phyloP scores from a whole-genome alignment of 345 rosid species.

The Odontarrhena argentea region DNA sequence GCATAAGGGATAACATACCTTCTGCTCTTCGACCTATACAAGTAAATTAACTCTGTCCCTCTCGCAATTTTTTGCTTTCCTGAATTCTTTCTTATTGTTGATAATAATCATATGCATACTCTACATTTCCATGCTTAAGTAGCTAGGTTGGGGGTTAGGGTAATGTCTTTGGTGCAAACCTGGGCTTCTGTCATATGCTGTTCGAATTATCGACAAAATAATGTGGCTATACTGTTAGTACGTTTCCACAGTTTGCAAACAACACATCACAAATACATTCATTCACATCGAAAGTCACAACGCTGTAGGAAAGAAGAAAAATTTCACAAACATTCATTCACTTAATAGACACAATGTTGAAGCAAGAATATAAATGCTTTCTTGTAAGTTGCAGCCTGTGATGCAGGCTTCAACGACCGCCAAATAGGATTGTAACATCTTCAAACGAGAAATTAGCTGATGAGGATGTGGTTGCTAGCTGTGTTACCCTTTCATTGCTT shows the following conservation, averaged over 20 bases:
- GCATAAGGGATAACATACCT: background rate
- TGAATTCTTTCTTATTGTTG: background rate
- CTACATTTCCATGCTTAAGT: background rate
- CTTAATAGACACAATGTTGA: too few relatives aligned
- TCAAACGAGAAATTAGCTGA: conserved; percentile 35
- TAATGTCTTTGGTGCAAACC: background rate
- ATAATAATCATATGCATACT: background rate
- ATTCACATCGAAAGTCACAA: conserved; percentile 2
- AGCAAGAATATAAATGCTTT: background rate
- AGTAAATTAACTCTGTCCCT: conserved; percentile 12
- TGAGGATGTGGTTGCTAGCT: conserved; percentile 13
- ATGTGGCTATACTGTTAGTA: background rate
- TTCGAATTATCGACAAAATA: background rate
- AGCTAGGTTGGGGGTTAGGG: background rate
- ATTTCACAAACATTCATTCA: too few relatives aligned
- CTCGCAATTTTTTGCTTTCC: background rate
- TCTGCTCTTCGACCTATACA: conserved; percentile 12
- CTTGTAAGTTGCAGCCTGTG: conserved; percentile 3
- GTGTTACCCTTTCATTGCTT: conserved; percentile 33
- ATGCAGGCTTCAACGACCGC: conserved; percentile 7
- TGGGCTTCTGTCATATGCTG: background rate
- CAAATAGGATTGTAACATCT: conserved; percentile 21
- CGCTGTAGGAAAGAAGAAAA: too few relatives aligned
- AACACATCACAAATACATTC: background rate
- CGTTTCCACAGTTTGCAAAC: conserved; percentile 5